Conservation (phyloP, 805 yeast species). For the Starmerella kuoi region DNA sequence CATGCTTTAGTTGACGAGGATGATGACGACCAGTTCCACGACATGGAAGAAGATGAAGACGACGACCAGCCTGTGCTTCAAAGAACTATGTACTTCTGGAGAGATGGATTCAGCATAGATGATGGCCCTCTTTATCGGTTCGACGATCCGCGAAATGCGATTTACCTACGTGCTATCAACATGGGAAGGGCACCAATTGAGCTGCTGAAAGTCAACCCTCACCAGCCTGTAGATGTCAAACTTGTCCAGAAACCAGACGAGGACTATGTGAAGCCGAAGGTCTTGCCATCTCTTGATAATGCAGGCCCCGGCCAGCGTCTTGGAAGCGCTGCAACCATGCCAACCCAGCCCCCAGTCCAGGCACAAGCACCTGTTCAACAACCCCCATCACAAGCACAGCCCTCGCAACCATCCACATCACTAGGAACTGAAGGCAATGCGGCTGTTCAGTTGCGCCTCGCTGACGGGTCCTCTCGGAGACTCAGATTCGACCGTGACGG, state of each 20-base stretch:
- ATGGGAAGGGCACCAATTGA: conserved; percentile 85
- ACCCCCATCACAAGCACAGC: too few species aligned
- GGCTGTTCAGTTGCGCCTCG: conserved; percentile 68
- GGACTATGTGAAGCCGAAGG: conserved; percentile 60
- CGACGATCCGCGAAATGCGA: conserved; percentile 83
- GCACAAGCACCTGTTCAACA: not conserved
- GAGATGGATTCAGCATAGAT: conserved; percentile 89
- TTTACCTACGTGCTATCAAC: conserved; percentile 65
- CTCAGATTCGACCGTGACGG: conserved; percentile 53
- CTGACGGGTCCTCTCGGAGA: conserved; percentile 52
- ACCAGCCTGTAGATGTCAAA: conserved; percentile 86
- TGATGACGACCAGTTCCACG: conserved; percentile 15
- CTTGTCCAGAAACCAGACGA: conserved; percentile 75
- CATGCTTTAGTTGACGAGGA: conserved; percentile 13
- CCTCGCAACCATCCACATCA: conserved; percentile 13
- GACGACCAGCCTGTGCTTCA: conserved; percentile 41
- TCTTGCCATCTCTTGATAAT: conserved; percentile 47
- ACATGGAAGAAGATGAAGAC: conserved; percentile 5
- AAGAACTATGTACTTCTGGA: conserved; percentile 88
- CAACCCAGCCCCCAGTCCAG: not conserved
- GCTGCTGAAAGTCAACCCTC: conserved; percentile 67
- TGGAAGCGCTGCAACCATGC: conserved; percentile 48
- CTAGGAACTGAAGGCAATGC: conserved; percentile 44
- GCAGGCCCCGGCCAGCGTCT: conserved; percentile 70
- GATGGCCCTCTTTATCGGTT: conserved; percentile 78